Evolutionary conservation across 2,329 filamentous ascomycete genomes (phyloP).

Genomic region (Neofusicoccum cordaticola): DNA sequence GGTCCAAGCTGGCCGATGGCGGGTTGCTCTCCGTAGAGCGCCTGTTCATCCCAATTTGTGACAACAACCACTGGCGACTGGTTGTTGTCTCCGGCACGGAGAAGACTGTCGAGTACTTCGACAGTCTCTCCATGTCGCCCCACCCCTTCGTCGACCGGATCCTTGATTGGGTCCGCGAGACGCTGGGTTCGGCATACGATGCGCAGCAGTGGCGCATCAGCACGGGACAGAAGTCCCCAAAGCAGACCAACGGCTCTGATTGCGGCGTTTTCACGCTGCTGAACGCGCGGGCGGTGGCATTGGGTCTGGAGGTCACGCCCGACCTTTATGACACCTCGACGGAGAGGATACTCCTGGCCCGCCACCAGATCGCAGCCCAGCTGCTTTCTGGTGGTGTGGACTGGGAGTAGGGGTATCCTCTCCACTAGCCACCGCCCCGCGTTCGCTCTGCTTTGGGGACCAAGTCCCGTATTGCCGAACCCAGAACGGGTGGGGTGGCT

Average conservation of each 20-base stretch:
- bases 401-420: constrained; percentile 6
- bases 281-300: constrained; percentile 62
- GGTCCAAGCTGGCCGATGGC: constrained; percentile 23
- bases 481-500: neutral
- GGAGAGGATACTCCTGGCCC: constrained; percentile 58
- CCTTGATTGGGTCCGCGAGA: constrained; percentile 44
- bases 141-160: constrained; percentile 24
- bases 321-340: constrained; percentile 43
- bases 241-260: constrained; percentile 67
- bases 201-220: constrained; percentile 60
- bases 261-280: constrained; percentile 76
- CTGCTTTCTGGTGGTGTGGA: neutral
- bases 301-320: constrained; percentile 35
- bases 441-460: neutral
- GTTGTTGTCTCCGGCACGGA: constrained; percentile 62
- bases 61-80: constrained; percentile 67
- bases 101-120: constrained; percentile 64
- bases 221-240: constrained; percentile 47
- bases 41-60: constrained; percentile 68
- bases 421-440: neutral
- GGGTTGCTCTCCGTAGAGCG: constrained; percentile 62
- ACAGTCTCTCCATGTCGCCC: constrained; percentile 57
- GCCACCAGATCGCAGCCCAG: constrained; percentile 59
- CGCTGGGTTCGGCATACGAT: constrained; percentile 57
- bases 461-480: neutral